Base-by-base conservation (phyloP, 306 rosid genomes). In the Prunus fruticosa region DNA sequence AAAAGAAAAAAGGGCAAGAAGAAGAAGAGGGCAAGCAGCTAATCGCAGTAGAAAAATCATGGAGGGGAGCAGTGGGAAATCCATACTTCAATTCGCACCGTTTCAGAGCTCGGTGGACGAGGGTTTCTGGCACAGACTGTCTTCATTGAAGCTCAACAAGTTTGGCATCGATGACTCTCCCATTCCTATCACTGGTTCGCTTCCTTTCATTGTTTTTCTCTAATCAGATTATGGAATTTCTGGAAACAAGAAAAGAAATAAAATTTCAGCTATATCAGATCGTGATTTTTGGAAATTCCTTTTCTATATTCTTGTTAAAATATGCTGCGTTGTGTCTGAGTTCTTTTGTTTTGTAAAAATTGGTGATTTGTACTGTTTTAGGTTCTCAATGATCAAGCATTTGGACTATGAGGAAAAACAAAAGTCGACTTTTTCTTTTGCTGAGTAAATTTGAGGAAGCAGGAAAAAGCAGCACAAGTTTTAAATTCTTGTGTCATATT, bases 101-200 rank as follows among this genome's bases (percentile, higher is more conserved):
- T 85, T 95, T 79, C 90, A 95, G 84, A 95, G 98, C 84, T 81
- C 87, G 0, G 93, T 90, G 11, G 98, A 95, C 74, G 98, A 95
- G 85, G 96, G 98, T 27, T 95, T 95, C 88, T 95, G 97, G 97
- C 98, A 95, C 82, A 78, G 87, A 71, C 80, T 95, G 56, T 94
- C 91, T 80, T 90, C 98, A 61, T 71, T 95, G 84, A 95, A 95
- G 89, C 97, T 95, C 84, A 92, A 95, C 85, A 85, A 92, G 84
- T 91, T 95, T 51, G 98, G 98, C 91, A 89, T 95, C 88, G 96
- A 95, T 62, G 98, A 92, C 79, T 95, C 96, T 47, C 98, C 98
- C 2, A 72, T 95, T 77, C 86, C 87, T 47, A 84, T 95, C 25
- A 76, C 84, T 72, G 98, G 98, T 94, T 73, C 71, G 25, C 30